Conservation (phyloP, 257 asterid species). For the Fraxinus cuspidata region DNA sequence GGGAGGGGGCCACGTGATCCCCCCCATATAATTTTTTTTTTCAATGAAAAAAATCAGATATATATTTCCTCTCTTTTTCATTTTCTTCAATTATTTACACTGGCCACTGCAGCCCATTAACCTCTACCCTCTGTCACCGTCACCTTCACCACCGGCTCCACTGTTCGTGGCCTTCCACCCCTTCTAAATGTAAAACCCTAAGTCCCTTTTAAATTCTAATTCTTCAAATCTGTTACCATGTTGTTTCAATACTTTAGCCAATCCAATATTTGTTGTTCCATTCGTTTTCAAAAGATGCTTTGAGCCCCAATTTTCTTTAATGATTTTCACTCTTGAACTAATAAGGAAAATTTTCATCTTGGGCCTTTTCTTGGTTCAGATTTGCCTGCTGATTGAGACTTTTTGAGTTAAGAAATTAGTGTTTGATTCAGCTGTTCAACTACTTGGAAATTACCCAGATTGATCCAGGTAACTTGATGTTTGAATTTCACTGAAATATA, state of each 20-base stretch:
- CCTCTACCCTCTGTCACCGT: too few species aligned
- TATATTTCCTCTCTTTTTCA: too few species aligned
- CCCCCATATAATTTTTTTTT: too few species aligned
- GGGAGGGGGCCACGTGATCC: too few species aligned
- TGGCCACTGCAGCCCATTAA: too few species aligned
- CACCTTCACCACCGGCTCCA: too few species aligned
- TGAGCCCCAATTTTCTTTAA: neutral
- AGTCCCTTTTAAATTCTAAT: too few species aligned
- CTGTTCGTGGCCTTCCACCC: too few species aligned
- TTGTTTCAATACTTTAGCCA: constrained; percentile 47
- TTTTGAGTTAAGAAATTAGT: constrained; percentile 6
- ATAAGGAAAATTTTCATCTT: neutral
- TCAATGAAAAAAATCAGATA: too few species aligned
- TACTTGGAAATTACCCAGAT: neutral
- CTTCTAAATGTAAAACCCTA: too few species aligned
- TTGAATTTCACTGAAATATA: constrained; percentile 13
- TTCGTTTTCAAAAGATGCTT: constrained; percentile 12
- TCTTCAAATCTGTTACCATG: constrained; percentile 63
- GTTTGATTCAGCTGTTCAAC: constrained; percentile 24
- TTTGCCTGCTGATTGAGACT: constrained; percentile 38
- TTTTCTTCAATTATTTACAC: too few species aligned
- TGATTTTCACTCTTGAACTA: constrained; percentile 16
- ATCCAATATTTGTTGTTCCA: constrained; percentile 28
- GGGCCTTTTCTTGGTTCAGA: constrained; percentile 37
- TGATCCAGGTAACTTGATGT: constrained; percentile 40